Evolutionary conservation across 2,329 filamentous ascomycete species (phyloP).

Genomic region (Gaeumannomyces tritici): DNA sequence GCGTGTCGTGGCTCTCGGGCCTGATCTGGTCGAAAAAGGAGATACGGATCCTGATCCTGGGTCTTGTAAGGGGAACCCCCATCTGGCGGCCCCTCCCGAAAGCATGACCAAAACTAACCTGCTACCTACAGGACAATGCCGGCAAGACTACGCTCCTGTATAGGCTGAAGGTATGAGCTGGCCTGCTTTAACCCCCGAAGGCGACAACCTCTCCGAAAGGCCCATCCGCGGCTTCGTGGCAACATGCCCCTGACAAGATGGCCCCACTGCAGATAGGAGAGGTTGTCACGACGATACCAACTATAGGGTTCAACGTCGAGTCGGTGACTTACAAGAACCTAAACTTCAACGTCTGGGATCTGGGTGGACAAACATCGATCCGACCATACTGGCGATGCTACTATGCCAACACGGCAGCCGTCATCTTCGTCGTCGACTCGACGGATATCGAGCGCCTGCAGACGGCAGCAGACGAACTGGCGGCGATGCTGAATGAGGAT

Average conservation of each 20-base stretch:
- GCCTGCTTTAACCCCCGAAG: background rate
- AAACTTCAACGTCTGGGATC: conserved; percentile 98
- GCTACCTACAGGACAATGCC: conserved; percentile 69
- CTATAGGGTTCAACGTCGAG: conserved; percentile 98
- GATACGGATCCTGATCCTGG: conserved; percentile 89
- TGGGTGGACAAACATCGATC: conserved; percentile 97
- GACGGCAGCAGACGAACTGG: conserved; percentile 85
- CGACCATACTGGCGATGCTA: conserved; percentile 99
- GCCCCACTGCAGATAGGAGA: conserved; percentile 68
- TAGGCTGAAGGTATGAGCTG: conserved; percentile 66
- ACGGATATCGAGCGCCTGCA: conserved; percentile 94
- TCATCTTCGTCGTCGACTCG: conserved; percentile 97
- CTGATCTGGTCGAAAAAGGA: conserved; percentile 92
- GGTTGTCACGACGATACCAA: conserved; percentile 97
- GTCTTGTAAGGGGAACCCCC: conserved; percentile 54
- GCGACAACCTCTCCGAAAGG: background rate
- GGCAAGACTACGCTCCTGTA: conserved; percentile 97
- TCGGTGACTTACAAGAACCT: conserved; percentile 97
- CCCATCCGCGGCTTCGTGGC: background rate
- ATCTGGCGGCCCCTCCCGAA: too few relatives aligned
- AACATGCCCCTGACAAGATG: background rate
- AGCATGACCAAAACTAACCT: conserved; percentile 9
- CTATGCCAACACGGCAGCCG: conserved; percentile 95
- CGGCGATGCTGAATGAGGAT: conserved; percentile 94
- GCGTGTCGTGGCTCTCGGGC: conserved; percentile 60